These are phyloP conservation scores for Trypanosoma platydactyli DNA, from an alignment of 208 protist genomes.

Conservation along the genomic window DNA sequence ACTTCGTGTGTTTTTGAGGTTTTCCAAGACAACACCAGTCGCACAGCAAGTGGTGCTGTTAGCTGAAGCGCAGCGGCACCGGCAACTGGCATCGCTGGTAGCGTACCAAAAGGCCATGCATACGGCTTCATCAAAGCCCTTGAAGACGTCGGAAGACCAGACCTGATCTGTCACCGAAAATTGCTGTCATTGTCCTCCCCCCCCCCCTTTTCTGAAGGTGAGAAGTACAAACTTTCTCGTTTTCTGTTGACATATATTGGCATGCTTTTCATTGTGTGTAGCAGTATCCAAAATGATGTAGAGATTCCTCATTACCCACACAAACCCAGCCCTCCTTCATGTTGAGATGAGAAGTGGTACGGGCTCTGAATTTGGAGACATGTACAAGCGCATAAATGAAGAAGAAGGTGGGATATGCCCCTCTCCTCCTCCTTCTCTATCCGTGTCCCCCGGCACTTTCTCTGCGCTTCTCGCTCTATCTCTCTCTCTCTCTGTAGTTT, in stretches of 20 bases:
- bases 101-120: conserved; percentile 42
- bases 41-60: conserved; percentile 37
- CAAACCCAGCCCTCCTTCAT: no score
- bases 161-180: conserved; percentile 41
- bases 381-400: no score
- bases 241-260: not conserved
- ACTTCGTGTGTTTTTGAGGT: conserved; percentile 52
- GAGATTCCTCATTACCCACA: no score
- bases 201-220: not conserved
- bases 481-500: no score
- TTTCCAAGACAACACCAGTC: conserved; percentile 25
- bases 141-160: conserved; percentile 23
- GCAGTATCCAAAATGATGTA: no score
- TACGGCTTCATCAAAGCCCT: conserved; percentile 12
- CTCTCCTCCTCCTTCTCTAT: no score
- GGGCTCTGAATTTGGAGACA: no score
- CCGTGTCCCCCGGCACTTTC: no score
- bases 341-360: no score
- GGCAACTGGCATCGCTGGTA: conserved; percentile 47
- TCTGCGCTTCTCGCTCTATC: no score
- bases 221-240: not conserved
- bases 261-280: no score
- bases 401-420: no score
- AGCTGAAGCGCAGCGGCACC: conserved; percentile 33
- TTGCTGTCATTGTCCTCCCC: conserved; percentile 17